Evolutionary conservation across 176 grass and related monocot species (phyloP).

Genomic region (Zea mays): Zm-B73-REFERENCE-NAM-5.0 NC_050105.1:79425501-79426000

Average conservation of each 20-base stretch:
- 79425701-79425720: background rate
- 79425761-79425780: background rate
- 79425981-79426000: no score
- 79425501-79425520: background rate
- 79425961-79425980: no score
- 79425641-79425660: background rate
- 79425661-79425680: background rate
- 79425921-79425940: no score
- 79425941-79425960: no score
- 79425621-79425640: background rate
- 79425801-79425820: no score
- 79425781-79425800: background rate
- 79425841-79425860: background rate
- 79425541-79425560: background rate
- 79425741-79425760: background rate
- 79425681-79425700: background rate
- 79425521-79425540: background rate
- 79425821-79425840: background rate
- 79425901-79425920: background rate
- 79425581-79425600: background rate
- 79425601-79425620: background rate
- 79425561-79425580: background rate
- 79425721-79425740: background rate
- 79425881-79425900: background rate
- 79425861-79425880: background rate